Evolutionary conservation across 495 filamentous ascomycete species (phyloP).

Genomic region (Parathielavia hyrcaniae): DNA sequence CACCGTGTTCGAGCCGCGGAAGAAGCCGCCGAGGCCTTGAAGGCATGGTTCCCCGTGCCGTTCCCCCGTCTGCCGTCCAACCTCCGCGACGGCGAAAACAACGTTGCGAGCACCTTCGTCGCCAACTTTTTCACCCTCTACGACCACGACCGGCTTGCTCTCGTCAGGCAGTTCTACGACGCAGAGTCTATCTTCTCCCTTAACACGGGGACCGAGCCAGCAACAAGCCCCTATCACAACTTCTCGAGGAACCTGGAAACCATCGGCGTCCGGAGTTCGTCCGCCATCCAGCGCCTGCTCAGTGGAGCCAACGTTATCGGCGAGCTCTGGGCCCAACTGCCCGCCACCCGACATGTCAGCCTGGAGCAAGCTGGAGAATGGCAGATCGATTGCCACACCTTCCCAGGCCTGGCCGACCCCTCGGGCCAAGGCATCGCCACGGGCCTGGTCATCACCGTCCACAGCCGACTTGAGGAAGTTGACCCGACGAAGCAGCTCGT

Average conservation of each 20-base stretch:
- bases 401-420: constrained; percentile 65
- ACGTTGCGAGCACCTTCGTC: constrained; percentile 70
- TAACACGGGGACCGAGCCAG: constrained; percentile 44
- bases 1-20: constrained; percentile 63
- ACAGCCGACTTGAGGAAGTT: constrained; percentile 78
- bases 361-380: constrained; percentile 57
- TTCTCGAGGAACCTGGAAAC: constrained; percentile 74
- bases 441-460: constrained; percentile 71
- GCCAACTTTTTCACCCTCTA: constrained; percentile 66
- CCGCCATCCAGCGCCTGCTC: constrained; percentile 59
- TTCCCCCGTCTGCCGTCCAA: constrained; percentile 62
- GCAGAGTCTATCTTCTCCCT: constrained; percentile 69
- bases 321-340: constrained; percentile 61
- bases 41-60: constrained; percentile 42
- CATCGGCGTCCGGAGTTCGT: constrained; percentile 49
- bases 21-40: constrained; percentile 49
- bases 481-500: constrained; percentile 47
- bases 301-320: constrained; percentile 60
- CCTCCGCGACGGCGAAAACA: constrained; percentile 64
- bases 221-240: constrained; percentile 44
- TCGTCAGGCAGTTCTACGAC: constrained; percentile 70
- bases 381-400: constrained; percentile 73
- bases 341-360: constrained; percentile 69
- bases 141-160: constrained; percentile 60
- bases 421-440: constrained; percentile 55